Conservation (phyloP, 2,329 filamentous ascomycete genomes). For the Gliomastix tumulicola region DNA sequence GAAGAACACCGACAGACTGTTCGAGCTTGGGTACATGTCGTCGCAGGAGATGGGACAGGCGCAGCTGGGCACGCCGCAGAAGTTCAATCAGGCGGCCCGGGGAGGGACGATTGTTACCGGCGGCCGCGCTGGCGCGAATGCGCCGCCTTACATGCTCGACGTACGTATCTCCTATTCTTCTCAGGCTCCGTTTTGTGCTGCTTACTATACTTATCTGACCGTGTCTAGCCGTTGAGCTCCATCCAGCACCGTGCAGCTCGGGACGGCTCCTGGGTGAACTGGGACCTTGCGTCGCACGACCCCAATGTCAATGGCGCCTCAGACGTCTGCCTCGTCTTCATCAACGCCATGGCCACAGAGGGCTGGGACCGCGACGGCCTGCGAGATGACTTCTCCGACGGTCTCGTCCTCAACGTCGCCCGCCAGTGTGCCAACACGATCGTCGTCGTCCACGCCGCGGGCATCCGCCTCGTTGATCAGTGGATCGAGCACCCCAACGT, state of each 20-base stretch:
- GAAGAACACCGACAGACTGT: slow-evolving; percentile 38
- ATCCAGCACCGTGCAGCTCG: slow-evolving; percentile 45
- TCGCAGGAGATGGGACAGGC: slow-evolving; percentile 37
- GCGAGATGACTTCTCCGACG: slow-evolving; percentile 61
- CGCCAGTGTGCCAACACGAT: slow-evolving; percentile 54
- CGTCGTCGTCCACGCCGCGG: slow-evolving; percentile 57
- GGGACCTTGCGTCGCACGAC: slow-evolving; percentile 24
- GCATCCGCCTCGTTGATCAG: slow-evolving; percentile 51
- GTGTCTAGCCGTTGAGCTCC: slow-evolving; percentile 47
- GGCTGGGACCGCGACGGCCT: slow-evolving; percentile 62
- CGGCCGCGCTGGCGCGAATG: slow-evolving; percentile 43
- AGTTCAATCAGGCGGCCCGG: slow-evolving; percentile 40
- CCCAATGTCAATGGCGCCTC: slow-evolving; percentile 26
- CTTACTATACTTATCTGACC: too few relatives aligned
- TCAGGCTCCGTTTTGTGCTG: too few relatives aligned
- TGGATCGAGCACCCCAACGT: slow-evolving; percentile 62
- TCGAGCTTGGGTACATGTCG: slow-evolving; percentile 39
- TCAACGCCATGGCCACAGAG: slow-evolving; percentile 72
- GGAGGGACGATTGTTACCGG: slow-evolving; percentile 46
- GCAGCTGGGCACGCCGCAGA: slow-evolving; percentile 29
- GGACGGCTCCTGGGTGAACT: slow-evolving; percentile 51
- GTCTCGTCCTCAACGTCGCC: slow-evolving; percentile 51
- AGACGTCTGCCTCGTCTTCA: slow-evolving; percentile 74
- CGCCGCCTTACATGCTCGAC: slow-evolving; percentile 41
- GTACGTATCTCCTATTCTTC: too few relatives aligned